Evolutionary conservation across 495 filamentous ascomycete genomes (phyloP).

Genomic region (Hypoxylon lienhwacheense): DNA sequence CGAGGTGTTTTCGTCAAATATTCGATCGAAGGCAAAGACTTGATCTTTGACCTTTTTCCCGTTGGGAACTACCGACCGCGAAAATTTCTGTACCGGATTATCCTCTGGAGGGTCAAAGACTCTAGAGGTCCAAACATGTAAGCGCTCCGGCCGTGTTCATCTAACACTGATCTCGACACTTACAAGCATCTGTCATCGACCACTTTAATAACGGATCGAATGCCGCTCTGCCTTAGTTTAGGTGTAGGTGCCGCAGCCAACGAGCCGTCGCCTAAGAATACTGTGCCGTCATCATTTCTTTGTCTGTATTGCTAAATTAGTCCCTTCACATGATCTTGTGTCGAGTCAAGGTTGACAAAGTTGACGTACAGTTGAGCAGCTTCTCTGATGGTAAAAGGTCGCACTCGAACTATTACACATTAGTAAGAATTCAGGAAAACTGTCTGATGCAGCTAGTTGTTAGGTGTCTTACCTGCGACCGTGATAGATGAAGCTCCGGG

Average conservation of each 20-base stretch:
- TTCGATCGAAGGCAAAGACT: conserved; percentile 92
- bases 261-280: conserved; percentile 95
- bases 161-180: conserved; percentile 40
- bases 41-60: conserved; percentile 97
- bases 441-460: conserved; percentile 53
- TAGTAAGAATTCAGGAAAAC: conserved; percentile 9
- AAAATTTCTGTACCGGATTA: conserved; percentile 89
- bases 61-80: conserved; percentile 75
- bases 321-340: no score
- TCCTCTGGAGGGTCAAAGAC: conserved; percentile 98
- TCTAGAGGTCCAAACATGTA: conserved; percentile 48
- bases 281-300: conserved; percentile 78
- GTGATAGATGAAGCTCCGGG: conserved; percentile 48
- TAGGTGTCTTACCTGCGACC: conserved; percentile 34
- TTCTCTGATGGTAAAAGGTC: conserved; percentile 86
- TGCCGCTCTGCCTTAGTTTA: conserved; percentile 81
- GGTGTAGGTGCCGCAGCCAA: conserved; percentile 80
- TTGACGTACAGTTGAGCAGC: conserved; percentile 65
- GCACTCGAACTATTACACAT: conserved; percentile 71
- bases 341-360: no score
- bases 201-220: conserved; percentile 91
- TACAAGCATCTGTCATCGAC: conserved; percentile 96
- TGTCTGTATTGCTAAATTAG: conserved; percentile 52
- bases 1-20: conserved; percentile 94
- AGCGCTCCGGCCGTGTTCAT: background rate